Evolutionary conservation across 1,284 basidiomycete genomes (phyloP).

Genomic region (Coniferiporia weirii): DNA sequence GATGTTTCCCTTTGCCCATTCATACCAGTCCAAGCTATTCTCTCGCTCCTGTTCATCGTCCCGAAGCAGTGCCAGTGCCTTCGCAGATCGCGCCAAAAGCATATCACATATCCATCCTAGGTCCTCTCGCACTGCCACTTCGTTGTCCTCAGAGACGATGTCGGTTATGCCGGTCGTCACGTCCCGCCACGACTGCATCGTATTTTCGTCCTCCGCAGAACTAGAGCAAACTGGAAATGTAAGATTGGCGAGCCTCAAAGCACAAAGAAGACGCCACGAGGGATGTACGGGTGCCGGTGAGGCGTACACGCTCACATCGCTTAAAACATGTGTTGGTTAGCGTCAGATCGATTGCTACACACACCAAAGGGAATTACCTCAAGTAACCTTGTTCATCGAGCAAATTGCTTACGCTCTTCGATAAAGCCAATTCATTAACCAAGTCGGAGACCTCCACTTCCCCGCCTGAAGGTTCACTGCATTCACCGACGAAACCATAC

Average conservation of each 20-base stretch:
- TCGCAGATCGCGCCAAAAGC: slow-evolving; percentile 19
- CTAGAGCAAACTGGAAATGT: slow-evolving; percentile 24
- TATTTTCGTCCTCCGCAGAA: slow-evolving; percentile 26
- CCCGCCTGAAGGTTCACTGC: slow-evolving; percentile 21
- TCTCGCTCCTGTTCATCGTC: slow-evolving; percentile 3
- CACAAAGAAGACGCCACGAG: slow-evolving; percentile 69
- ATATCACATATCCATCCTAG: slow-evolving; percentile 33
- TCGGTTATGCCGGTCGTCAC: slow-evolving; percentile 43
- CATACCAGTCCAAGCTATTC: slow-evolving; percentile 24
- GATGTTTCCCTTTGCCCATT: slow-evolving; percentile 32
- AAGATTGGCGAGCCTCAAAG: slow-evolving; percentile 59
- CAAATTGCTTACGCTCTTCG: slow-evolving; percentile 32
- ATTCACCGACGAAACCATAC: slow-evolving; percentile 71
- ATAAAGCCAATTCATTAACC: slow-evolving; percentile 45
- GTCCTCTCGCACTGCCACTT: slow-evolving; percentile 35
- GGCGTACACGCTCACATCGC: slow-evolving; percentile 71
- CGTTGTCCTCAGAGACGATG: slow-evolving; percentile 43
- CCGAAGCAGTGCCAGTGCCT: slow-evolving; percentile 21
- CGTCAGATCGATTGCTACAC: background rate
- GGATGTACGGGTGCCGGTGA: slow-evolving; percentile 57
- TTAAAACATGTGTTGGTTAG: slow-evolving; percentile 26
- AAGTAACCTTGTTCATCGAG: slow-evolving; percentile 65
- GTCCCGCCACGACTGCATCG: slow-evolving; percentile 49
- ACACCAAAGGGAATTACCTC: slow-evolving; percentile 45
- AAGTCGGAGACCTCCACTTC: slow-evolving; percentile 63